phyloP scores from a whole-genome alignment of 2,329 filamentous ascomycete species.

The Phialocephala sp. region DNA sequence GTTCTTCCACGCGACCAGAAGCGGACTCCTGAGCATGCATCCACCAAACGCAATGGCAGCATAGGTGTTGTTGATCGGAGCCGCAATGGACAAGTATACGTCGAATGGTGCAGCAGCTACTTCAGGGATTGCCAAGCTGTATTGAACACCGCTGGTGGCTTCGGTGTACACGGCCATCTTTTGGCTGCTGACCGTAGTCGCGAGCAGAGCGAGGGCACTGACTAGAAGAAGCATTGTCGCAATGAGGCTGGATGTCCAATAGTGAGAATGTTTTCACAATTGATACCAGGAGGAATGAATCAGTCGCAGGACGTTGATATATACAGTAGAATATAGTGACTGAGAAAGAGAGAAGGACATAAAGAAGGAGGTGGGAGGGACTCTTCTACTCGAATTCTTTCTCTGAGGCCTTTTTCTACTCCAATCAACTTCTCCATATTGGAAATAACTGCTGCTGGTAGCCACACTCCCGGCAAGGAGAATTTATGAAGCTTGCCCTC shows the following conservation, averaged over 20 bases:
- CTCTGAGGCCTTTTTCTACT: too few relatives aligned
- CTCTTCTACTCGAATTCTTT: too few relatives aligned
- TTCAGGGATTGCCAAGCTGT: slow-evolving; percentile 22
- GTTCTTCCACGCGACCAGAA: slow-evolving; percentile 23
- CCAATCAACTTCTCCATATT: too few relatives aligned
- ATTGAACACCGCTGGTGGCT: slow-evolving; percentile 17
- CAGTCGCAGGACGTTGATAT: background rate
- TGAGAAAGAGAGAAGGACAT: background rate
- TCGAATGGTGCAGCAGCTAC: slow-evolving; percentile 22
- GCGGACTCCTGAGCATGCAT: slow-evolving; percentile 25
- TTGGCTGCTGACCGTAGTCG: slow-evolving; percentile 12
- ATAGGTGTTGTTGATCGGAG: slow-evolving; percentile 18
- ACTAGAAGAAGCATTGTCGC: slow-evolving; percentile 15
- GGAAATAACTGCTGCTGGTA: too few relatives aligned
- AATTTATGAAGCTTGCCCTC: background rate
- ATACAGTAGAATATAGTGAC: background rate
- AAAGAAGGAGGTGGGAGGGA: too few relatives aligned
- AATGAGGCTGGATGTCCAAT: background rate
- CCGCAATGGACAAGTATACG: slow-evolving; percentile 18
- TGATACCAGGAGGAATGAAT: background rate
- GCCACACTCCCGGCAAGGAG: too few relatives aligned
- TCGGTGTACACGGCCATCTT: slow-evolving; percentile 16
- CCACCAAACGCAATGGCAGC: slow-evolving; percentile 25
- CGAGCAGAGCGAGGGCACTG: slow-evolving; percentile 16
- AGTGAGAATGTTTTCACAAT: background rate